phyloP scores from a whole-genome alignment of 768 basidiomycete genomes.

The Boletus patriciae region DNA sequence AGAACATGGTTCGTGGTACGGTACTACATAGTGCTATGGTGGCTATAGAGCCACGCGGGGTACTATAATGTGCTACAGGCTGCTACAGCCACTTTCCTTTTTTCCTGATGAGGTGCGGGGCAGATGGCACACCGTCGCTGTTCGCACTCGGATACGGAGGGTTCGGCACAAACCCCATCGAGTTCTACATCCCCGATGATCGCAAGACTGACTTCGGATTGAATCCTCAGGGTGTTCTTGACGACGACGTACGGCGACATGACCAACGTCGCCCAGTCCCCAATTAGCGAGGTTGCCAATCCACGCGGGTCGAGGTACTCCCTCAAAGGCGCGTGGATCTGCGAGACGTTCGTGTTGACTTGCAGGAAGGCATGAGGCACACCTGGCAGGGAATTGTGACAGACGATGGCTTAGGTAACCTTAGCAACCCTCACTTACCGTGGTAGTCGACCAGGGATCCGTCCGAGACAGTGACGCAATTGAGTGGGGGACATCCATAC shows the following conservation, averaged over 20 bases:
- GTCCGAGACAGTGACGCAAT: too few relatives aligned
- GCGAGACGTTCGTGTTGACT: slow-evolving; percentile 22
- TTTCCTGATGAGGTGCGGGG: background rate
- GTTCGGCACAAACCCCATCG: slow-evolving; percentile 20
- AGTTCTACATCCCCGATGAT: slow-evolving; percentile 12
- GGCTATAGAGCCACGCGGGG: too few relatives aligned
- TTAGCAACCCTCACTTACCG: too few relatives aligned
- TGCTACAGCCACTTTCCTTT: too few relatives aligned
- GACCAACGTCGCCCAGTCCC: slow-evolving; percentile 8
- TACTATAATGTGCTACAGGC: too few relatives aligned
- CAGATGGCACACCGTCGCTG: slow-evolving; percentile 6
- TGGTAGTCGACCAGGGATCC: too few relatives aligned
- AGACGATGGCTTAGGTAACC: too few relatives aligned
- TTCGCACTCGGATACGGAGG: slow-evolving; percentile 24
- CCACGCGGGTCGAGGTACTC: background rate
- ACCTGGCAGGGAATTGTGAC: background rate
- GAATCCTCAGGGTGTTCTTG: slow-evolving; percentile 25
- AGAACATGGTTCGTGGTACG: too few relatives aligned
- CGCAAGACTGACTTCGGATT: slow-evolving; percentile 14
- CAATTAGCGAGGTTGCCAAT: background rate
- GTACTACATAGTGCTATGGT: too few relatives aligned
- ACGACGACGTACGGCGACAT: slow-evolving; percentile 23
- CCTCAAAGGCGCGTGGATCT: slow-evolving; percentile 13
- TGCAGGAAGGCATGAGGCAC: slow-evolving; percentile 6
- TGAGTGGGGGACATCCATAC: too few relatives aligned